phyloP scores from a whole-genome alignment of 768 basidiomycete genomes.

The Podaxis carcinomalis region DNA sequence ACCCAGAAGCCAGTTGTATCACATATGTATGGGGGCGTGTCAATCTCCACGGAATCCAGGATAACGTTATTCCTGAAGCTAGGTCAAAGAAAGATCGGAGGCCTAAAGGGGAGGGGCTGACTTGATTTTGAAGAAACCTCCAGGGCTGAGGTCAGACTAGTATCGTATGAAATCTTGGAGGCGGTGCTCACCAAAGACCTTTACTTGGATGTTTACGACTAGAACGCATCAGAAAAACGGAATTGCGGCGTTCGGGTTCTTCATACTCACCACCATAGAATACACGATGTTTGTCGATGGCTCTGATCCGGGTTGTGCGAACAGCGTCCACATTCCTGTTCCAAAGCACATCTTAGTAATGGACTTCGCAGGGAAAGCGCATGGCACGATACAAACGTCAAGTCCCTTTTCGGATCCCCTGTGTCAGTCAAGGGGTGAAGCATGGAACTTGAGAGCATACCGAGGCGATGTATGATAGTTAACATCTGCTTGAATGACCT shows the following conservation, averaged over 20 bases:
- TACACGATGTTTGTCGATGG: constrained; percentile 53
- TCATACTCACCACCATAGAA: constrained; percentile 67
- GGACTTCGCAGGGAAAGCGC: background rate
- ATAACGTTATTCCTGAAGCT: constrained; percentile 50
- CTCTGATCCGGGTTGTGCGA: constrained; percentile 70
- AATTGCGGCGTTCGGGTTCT: background rate
- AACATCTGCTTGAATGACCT: constrained; percentile 68
- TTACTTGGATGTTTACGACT: constrained; percentile 62
- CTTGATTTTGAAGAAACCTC: constrained; percentile 82
- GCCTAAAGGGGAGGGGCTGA: constrained; percentile 15
- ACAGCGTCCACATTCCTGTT: constrained; percentile 71
- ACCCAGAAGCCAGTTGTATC: constrained; percentile 77
- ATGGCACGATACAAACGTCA: constrained; percentile 47
- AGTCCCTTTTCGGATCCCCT: constrained; percentile 46
- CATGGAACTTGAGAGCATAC: constrained; percentile 25
- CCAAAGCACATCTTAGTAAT: background rate
- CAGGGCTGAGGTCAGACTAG: background rate
- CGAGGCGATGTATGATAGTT: constrained; percentile 79
- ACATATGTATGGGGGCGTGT: constrained; percentile 73
- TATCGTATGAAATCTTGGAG: background rate
- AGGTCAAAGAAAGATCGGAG: background rate
- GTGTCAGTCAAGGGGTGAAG: background rate
- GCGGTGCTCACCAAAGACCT: constrained; percentile 65
- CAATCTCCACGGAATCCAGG: constrained; percentile 73
- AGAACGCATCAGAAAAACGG: background rate